Evolutionary conservation across 495 filamentous ascomycete genomes (phyloP).

Genomic region (Aspergillus heteromorphus): DNA sequence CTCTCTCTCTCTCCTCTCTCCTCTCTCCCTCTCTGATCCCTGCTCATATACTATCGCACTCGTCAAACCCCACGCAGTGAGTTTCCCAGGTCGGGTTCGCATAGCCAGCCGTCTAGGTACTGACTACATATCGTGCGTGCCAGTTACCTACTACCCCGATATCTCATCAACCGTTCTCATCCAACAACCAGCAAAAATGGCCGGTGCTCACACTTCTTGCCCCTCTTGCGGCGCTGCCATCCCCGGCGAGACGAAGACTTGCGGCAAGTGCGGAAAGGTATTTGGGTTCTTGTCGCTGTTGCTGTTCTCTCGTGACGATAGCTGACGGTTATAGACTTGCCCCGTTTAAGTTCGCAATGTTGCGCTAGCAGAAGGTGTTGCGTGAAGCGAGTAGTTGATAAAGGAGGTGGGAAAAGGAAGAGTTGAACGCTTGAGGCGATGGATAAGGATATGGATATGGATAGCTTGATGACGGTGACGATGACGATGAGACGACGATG

Average conservation of each 20-base stretch:
- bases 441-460: not conserved
- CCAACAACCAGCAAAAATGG: conserved; percentile 14
- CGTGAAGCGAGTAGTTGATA: not conserved
- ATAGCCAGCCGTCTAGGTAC: no score
- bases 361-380: not conserved
- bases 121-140: not conserved
- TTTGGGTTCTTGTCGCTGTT: not conserved
- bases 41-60: not conserved
- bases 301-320: not conserved
- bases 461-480: not conserved
- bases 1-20: not conserved
- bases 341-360: conserved; percentile 19
- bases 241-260: conserved; percentile 27
- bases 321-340: conserved; percentile 19
- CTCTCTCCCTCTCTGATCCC: not conserved
- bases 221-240: conserved; percentile 31
- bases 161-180: not conserved
- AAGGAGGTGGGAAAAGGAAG: not conserved
- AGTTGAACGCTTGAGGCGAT: not conserved
- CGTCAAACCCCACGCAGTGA: not conserved
- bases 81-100: not conserved
- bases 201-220: conserved; percentile 24
- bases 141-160: no score
- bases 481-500: not conserved
- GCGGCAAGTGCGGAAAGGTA: conserved; percentile 31